Conservation (phyloP, 2,329 filamentous ascomycete species). For the Aureobasidium sp. region DNA sequence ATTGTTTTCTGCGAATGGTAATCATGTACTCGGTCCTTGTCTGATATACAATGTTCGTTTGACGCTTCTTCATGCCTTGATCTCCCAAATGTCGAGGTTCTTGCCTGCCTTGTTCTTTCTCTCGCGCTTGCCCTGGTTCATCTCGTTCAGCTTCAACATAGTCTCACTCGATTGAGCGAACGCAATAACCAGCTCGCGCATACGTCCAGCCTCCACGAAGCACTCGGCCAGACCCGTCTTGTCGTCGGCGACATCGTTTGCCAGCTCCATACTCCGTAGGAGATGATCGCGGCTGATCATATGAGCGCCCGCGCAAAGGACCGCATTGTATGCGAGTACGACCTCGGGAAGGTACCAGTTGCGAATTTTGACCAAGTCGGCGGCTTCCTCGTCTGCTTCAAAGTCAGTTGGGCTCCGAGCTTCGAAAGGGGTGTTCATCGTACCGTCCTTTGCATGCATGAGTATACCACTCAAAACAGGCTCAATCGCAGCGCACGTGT, state of each 20-base stretch:
- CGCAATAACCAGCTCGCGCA: conserved; percentile 43
- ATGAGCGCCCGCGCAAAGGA: conserved; percentile 71
- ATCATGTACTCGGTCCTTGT: not conserved
- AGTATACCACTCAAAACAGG: conserved; percentile 31
- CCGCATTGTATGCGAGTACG: conserved; percentile 73
- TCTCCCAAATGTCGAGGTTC: conserved; percentile 40
- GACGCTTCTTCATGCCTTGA: conserved; percentile 15
- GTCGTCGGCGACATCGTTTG: conserved; percentile 57
- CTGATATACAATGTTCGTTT: not conserved
- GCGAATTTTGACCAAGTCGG: conserved; percentile 59
- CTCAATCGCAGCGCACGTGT: conserved; percentile 33
- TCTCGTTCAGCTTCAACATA: conserved; percentile 47
- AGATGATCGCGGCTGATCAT: conserved; percentile 68
- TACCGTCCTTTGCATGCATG: conserved; percentile 23
- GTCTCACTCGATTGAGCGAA: conserved; percentile 74
- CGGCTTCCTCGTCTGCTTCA: conserved; percentile 41
- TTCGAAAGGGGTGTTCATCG: not conserved
- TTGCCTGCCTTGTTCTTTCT: conserved; percentile 37
- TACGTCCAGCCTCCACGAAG: conserved; percentile 35
- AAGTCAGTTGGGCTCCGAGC: not conserved
- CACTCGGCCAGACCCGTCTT: conserved; percentile 28
- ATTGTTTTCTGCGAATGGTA: not conserved
- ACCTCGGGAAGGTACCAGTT: conserved; percentile 78
- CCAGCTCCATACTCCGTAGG: conserved; percentile 80
- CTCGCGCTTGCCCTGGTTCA: conserved; percentile 34